Evolutionary conservation across 345 rosid species (phyloP).

Genomic region (Excoecaria cochinchinensis): DNA sequence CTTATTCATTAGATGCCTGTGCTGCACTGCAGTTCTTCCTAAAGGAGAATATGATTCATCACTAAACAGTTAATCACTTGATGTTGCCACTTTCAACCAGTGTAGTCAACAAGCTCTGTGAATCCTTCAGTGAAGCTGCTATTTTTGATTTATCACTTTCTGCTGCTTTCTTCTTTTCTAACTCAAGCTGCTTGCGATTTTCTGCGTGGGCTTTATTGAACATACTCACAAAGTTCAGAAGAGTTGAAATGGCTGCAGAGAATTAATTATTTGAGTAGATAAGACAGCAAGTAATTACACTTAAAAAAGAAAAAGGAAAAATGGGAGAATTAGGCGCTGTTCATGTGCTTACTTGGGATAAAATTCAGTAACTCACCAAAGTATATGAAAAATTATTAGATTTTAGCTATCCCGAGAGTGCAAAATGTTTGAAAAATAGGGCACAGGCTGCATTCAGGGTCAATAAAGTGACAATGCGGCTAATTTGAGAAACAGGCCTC

Average conservation of each 20-base stretch:
- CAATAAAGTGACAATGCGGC: not conserved
- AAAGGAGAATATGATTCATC: not conserved
- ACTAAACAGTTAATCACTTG: slow-evolving; percentile 22
- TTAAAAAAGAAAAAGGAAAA: not conserved
- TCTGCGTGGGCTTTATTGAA: slow-evolving; percentile 79
- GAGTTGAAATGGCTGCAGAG: slow-evolving; percentile 67
- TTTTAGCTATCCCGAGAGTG: not conserved
- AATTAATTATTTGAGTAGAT: not conserved
- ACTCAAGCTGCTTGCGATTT: slow-evolving; percentile 72
- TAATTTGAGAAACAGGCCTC: not conserved
- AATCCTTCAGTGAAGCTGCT: slow-evolving; percentile 35
- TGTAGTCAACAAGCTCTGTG: slow-evolving; percentile 20
- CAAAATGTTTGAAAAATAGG: not conserved
- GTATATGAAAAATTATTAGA: not conserved
- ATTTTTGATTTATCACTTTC: slow-evolving; percentile 47
- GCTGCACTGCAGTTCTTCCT: slow-evolving; percentile 8
- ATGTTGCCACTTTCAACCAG: slow-evolving; percentile 26
- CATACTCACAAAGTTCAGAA: slow-evolving; percentile 70
- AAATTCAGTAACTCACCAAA: not conserved
- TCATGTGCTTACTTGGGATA: not conserved
- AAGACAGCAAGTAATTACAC: not conserved
- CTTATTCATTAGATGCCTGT: not conserved
- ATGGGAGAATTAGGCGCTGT: not conserved
- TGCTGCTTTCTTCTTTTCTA: slow-evolving; percentile 57
- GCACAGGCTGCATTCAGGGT: not conserved